These are phyloP conservation scores for Geotrichum klebahnii DNA, from an alignment of 1,139 yeast species.

Conservation along the genomic window DNA sequence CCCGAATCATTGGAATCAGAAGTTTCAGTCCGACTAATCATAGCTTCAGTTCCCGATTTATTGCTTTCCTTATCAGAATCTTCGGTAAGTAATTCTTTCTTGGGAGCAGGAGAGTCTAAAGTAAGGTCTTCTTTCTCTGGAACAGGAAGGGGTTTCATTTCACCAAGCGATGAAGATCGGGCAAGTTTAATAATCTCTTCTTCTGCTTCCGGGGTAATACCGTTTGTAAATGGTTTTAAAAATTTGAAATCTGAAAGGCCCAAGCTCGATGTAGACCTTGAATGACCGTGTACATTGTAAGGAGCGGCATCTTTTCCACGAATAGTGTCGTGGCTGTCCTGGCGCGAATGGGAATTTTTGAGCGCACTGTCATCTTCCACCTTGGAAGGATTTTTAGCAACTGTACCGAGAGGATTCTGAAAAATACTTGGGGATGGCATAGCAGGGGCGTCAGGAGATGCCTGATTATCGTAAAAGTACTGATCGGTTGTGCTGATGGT, in stretches of 20 bases:
- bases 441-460: constrained; percentile 4
- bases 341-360: constrained; percentile 9
- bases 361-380: constrained; percentile 5
- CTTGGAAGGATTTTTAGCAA: neutral
- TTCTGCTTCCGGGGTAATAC: neutral
- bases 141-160: constrained; percentile 7
- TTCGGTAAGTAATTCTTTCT: neutral
- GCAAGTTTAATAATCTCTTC: neutral
- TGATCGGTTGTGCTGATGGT: constrained; percentile 16
- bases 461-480: constrained; percentile 8
- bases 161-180: neutral
- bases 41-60: constrained; percentile 26
- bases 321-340: constrained; percentile 14
- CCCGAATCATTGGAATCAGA: constrained; percentile 2
- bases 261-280: constrained; percentile 14
- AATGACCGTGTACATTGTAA: constrained; percentile 8
- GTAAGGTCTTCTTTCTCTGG: constrained; percentile 9
- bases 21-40: neutral
- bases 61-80: constrained; percentile 7
- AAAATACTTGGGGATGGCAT: constrained; percentile 1
- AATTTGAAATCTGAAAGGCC: constrained; percentile 17
- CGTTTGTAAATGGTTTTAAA: constrained; percentile 3
- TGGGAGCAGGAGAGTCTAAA: neutral
- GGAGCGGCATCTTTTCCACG: constrained; percentile 11
- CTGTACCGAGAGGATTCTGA: no score